Evolutionary conservation across 768 basidiomycete species (phyloP), one percentile per base, ranked within the genome.

Genomic region (Infundibulicybe gibba): DNA sequence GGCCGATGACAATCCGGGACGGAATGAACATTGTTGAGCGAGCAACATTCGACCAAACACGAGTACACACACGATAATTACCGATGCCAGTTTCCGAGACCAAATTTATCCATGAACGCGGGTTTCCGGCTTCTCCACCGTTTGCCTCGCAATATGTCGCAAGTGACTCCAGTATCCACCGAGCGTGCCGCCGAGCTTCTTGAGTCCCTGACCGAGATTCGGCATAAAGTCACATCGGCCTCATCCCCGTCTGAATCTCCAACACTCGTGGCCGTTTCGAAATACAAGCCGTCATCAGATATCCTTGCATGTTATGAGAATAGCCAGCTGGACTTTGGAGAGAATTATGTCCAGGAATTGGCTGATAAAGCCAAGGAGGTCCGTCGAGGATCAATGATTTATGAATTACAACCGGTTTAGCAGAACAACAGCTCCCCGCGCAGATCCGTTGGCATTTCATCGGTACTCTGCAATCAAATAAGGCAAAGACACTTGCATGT

Each of bases 401-500:
- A 31, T 19, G 31, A 45, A 40, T 30, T 21, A 6, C 21, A 16
- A 9, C 33, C 17, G 38, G 38, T 45, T 19, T 32, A 45, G 48
- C 35, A 19, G 42, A 4, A 39, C 20, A 44, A 16, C 60, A 95
- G 93, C 79, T 98, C n/a, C 91, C 95, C 1, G 51, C 55, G 17
- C 87, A 90, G 52, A 92, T 98, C 54, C 77, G 85, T 51, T 98
- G 95, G 95, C 95, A 98, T 67, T 98, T 95, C 62, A 95, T 98
- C 54, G 95, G 95, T 6, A 81, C 86, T 2, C 68, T 97, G 15
- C 94, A 98, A 61, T 90, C 89, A 11, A 97, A 97, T 67, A 97
- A 98, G 65, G 82, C 86, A 25, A 97, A 94, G 67, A 69, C 71
- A n/a, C 77, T 95, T 13, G 91, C 94, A 30, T 69, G 94, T 93